A percentile compares a stretch with the other conserved stretches of the same genome.
phyloP scores from a whole-genome alignment of 2,329 filamentous ascomycete species.

The Diaporthe longicolla region DNA sequence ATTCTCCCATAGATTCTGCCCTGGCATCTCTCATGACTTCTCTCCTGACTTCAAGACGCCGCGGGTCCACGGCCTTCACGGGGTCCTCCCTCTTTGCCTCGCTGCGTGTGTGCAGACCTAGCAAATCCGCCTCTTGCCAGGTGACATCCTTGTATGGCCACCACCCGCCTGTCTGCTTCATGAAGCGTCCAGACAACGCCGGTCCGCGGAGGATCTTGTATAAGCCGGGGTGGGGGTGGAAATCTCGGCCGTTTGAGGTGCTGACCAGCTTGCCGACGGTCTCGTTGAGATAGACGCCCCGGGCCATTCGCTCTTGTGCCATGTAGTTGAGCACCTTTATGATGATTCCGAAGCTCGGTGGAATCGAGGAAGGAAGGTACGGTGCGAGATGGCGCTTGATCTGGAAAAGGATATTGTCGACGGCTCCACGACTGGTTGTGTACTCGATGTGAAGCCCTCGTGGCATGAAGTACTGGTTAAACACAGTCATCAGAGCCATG shows the following conservation, averaged over 20 bases:
- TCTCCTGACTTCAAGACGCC: background rate
- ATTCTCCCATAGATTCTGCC: background rate
- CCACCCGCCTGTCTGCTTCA: background rate
- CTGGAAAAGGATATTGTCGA: background rate
- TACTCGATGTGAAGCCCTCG: background rate
- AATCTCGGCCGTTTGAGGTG: background rate
- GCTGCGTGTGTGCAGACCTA: background rate
- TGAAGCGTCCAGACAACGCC: background rate
- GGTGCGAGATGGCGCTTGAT: background rate
- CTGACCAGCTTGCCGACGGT: conserved; percentile 17
- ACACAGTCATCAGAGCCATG: background rate
- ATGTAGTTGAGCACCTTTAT: background rate
- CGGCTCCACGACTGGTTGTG: too few relatives aligned
- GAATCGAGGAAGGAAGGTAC: background rate
- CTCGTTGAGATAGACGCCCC: background rate
- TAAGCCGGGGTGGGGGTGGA: background rate
- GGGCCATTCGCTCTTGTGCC: too few relatives aligned
- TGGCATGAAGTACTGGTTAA: conserved; percentile 31
- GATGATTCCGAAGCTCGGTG: background rate
- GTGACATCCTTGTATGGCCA: conserved; percentile 5
- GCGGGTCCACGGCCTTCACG: background rate
- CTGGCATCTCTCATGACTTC: too few relatives aligned
- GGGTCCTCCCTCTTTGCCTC: background rate
- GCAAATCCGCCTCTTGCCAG: background rate
- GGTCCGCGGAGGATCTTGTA: background rate